These are phyloP conservation scores for Bjerkandera adusta DNA, from an alignment of 1,284 basidiomycete genomes.

Conservation along the genomic window DNA sequence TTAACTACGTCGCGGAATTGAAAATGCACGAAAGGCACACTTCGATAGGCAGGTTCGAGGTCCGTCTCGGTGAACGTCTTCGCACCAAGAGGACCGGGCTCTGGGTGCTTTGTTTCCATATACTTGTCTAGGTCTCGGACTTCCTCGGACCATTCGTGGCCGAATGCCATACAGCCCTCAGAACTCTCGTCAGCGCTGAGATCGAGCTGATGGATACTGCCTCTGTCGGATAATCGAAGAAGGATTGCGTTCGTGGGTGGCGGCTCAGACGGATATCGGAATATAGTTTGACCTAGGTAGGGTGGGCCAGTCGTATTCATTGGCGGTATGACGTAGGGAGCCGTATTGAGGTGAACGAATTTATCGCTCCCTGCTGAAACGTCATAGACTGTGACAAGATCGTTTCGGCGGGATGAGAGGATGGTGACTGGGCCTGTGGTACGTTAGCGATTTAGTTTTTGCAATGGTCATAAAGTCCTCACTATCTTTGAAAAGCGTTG, in stretches of 20 bases:
- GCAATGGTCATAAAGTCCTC: conserved; percentile 16
- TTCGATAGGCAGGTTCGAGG: conserved; percentile 47
- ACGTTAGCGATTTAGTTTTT: conserved; percentile 4
- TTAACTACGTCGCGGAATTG: background rate
- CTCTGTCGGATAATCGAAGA: conserved; percentile 46
- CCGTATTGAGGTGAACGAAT: conserved; percentile 41
- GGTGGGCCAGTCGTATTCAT: conserved; percentile 27
- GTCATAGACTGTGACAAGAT: conserved; percentile 61
- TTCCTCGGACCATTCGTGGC: conserved; percentile 39
- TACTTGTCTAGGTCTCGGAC: conserved; percentile 38
- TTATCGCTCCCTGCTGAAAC: conserved; percentile 40
- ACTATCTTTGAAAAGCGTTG: conserved; percentile 39
- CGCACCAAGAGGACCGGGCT: conserved; percentile 43
- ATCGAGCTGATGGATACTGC: conserved; percentile 45
- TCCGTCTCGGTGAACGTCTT: conserved; percentile 46
- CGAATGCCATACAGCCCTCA: conserved; percentile 1
- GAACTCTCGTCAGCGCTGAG: conserved; percentile 14
- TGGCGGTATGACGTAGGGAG: conserved; percentile 45
- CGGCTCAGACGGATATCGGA: conserved; percentile 33
- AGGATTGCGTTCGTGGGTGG: conserved; percentile 33
- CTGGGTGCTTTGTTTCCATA: conserved; percentile 24
- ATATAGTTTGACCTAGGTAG: conserved; percentile 45
- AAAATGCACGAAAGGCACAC: conserved; percentile 35
- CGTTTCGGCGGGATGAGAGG: conserved; percentile 55
- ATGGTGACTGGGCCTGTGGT: conserved; percentile 43